phyloP scores from a whole-genome alignment of 1,139 yeast genomes.

The Hemisphaericaspora xylofermentans region DNA sequence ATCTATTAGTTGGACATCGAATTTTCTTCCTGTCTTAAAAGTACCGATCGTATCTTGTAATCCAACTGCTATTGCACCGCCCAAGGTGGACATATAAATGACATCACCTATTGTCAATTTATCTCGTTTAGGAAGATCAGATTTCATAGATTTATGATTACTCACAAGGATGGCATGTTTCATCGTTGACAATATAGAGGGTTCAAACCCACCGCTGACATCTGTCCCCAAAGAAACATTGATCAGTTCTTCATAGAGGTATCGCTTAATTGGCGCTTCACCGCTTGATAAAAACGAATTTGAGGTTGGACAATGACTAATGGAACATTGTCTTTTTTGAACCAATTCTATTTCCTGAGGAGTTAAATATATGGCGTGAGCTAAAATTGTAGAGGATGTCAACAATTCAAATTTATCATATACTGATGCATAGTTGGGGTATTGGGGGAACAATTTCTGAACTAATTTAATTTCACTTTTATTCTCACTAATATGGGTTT shows the following conservation, averaged over 20 bases:
- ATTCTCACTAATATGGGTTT: constrained; percentile 89
- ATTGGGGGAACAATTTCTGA: constrained; percentile 68
- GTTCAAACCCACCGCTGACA: constrained; percentile 87
- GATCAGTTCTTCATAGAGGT: constrained; percentile 62
- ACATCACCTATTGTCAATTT: constrained; percentile 71
- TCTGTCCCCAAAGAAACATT: constrained; percentile 91
- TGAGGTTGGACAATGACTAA: constrained; percentile 92
- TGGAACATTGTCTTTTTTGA: constrained; percentile 57
- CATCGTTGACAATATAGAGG: constrained; percentile 73
- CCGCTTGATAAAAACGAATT: constrained; percentile 90
- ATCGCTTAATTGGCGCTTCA: constrained; percentile 73
- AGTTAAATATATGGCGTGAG: constrained; percentile 82
- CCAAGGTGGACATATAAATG: constrained; percentile 78
- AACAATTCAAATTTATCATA: constrained; percentile 66
- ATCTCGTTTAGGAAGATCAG: constrained; percentile 16
- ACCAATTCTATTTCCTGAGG: constrained; percentile 63
- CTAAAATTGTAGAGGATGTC: constrained; percentile 68
- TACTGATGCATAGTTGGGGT: constrained; percentile 69
- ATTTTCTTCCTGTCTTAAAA: constrained; percentile 72
- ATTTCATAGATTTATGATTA: constrained; percentile 74
- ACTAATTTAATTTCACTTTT: constrained; percentile 74
- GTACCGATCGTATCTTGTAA: constrained; percentile 61
- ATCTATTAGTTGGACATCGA: constrained; percentile 82
- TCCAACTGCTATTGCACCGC: constrained; percentile 82
- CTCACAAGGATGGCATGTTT: constrained; percentile 81